phyloP scores from a whole-genome alignment of 805 yeast species.

The Teunomyces gatunensis region DNA sequence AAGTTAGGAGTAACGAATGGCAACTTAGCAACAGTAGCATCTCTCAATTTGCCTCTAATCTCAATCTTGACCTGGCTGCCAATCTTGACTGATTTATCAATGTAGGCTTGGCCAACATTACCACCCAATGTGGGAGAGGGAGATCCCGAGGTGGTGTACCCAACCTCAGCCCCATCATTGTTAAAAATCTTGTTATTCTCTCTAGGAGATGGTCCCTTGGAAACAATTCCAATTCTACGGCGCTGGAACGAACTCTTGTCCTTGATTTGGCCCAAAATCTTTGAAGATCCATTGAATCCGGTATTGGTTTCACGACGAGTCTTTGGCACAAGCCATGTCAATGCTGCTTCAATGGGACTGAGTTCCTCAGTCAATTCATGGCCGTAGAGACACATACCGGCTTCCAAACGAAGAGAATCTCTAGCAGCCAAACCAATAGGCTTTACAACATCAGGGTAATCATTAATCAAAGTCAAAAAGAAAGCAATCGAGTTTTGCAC shows the following conservation, averaged over 20 bases:
- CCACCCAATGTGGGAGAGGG: slow-evolving; percentile 60
- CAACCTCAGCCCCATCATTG: slow-evolving; percentile 51
- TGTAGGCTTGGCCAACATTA: slow-evolving; percentile 90
- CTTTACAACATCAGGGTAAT: slow-evolving; percentile 53
- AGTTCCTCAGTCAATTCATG: slow-evolving; percentile 77
- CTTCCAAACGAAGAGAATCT: slow-evolving; percentile 92
- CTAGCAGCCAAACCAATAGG: slow-evolving; percentile 98
- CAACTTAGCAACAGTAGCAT: slow-evolving; percentile 72
- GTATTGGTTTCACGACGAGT: slow-evolving; percentile 54
- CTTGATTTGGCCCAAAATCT: slow-evolving; percentile 65
- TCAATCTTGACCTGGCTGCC: slow-evolving; percentile 74
- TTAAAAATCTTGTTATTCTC: slow-evolving; percentile 64
- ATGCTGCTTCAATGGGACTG: slow-evolving; percentile 86
- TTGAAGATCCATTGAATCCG: slow-evolving; percentile 73
- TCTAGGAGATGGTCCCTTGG: slow-evolving; percentile 92
- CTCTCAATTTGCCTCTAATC: slow-evolving; percentile 79
- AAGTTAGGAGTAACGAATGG: slow-evolving; percentile 81
- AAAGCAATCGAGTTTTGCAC: slow-evolving; percentile 52
- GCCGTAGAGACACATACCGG: slow-evolving; percentile 98
- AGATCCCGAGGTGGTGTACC: slow-evolving; percentile 62
- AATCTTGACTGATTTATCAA: slow-evolving; percentile 67
- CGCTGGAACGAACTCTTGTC: slow-evolving; percentile 56
- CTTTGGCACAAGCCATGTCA: slow-evolving; percentile 89
- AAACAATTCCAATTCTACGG: slow-evolving; percentile 70
- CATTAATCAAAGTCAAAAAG: slow-evolving; percentile 55